Percentiles rank a stretch among this genome's conserved stretches.
Conservation (phyloP, 192 early-diverging fungal genomes). For the Neocallimastix lanati region DNA sequence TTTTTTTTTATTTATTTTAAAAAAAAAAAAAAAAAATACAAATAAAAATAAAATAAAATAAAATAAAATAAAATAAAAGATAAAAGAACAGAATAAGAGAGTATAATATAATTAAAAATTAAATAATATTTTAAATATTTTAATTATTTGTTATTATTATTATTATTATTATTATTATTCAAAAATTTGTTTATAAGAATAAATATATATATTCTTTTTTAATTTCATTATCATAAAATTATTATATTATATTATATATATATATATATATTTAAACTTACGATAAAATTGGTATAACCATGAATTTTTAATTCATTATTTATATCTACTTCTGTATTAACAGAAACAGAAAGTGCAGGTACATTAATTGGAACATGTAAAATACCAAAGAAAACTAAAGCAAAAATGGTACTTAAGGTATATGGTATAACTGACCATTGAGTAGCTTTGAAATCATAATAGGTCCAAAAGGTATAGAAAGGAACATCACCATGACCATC, state of each 20-base stretch:
- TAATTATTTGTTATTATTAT: no score
- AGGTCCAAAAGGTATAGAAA: constrained; percentile 79
- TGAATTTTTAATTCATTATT: constrained; percentile 86
- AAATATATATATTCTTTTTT: no score
- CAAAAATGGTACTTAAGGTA: constrained; percentile 5
- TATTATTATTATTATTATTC: no score
- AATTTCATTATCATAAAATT: no score
- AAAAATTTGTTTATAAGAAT: no score
- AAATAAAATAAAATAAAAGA: neutral
- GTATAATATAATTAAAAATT: no score
- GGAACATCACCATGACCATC: constrained; percentile 42
- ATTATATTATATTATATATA: no score
- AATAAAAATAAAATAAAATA: no score
- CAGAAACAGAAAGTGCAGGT: constrained; percentile 80
- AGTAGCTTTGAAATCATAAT: constrained; percentile 26
- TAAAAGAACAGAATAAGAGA: no score
- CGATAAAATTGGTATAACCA: constrained; percentile 69
- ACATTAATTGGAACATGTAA: constrained; percentile 96
- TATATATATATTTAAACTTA: no score
- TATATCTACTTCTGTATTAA: constrained; percentile 63
- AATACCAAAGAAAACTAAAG: constrained; percentile 26
- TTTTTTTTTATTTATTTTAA: no score
- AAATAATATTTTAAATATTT: no score
- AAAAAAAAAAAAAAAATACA: neutral
- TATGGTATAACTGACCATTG: constrained; percentile 18